A percentile compares a stretch with the other conserved stretches of the same genome.
Conservation (phyloP, 1,284 basidiomycete species). For the Apiotrichum sp. region DNA sequence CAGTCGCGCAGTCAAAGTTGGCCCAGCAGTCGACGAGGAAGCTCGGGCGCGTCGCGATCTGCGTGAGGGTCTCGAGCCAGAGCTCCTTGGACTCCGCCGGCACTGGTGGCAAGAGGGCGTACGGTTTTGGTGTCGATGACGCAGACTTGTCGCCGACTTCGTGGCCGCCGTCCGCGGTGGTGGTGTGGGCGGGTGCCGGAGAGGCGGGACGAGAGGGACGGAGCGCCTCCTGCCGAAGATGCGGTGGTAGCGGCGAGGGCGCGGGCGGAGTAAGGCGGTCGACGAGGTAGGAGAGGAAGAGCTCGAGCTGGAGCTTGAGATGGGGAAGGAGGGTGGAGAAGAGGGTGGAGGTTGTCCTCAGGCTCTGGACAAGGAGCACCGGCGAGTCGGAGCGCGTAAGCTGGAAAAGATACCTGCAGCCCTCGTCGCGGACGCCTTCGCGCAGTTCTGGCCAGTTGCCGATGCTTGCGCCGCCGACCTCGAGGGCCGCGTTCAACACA, state of each 20-base stretch:
- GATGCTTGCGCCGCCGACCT: slow-evolving; percentile 71
- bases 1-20: slow-evolving; percentile 96
- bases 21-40: slow-evolving; percentile 94
- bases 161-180: slow-evolving; percentile 11
- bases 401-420: slow-evolving; percentile 92
- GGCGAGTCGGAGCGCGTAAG: slow-evolving; percentile 83
- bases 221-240: slow-evolving; percentile 22
- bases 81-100: slow-evolving; percentile 82
- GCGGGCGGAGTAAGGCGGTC: slow-evolving; percentile 70
- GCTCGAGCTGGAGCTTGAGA: slow-evolving; percentile 93
- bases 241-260: slow-evolving; percentile 32
- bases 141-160: slow-evolving; percentile 10
- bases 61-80: slow-evolving; percentile 78
- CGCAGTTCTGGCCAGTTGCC: slow-evolving; percentile 53
- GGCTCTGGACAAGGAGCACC: slow-evolving; percentile 67
- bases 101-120: slow-evolving; percentile 54
- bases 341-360: slow-evolving; percentile 80
- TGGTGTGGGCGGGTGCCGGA: slow-evolving; percentile 36
- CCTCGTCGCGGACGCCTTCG: slow-evolving; percentile 59
- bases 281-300: slow-evolving; percentile 88
- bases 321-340: slow-evolving; percentile 81
- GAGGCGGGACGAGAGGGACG: slow-evolving; percentile 53
- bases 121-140: slow-evolving; percentile 31
- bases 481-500: slow-evolving; percentile 80
- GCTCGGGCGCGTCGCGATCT: slow-evolving; percentile 62